Evolutionary conservation across 352 stramenopile species (phyloP).

Genomic region (Globisporangium recalcitrans): DNA sequence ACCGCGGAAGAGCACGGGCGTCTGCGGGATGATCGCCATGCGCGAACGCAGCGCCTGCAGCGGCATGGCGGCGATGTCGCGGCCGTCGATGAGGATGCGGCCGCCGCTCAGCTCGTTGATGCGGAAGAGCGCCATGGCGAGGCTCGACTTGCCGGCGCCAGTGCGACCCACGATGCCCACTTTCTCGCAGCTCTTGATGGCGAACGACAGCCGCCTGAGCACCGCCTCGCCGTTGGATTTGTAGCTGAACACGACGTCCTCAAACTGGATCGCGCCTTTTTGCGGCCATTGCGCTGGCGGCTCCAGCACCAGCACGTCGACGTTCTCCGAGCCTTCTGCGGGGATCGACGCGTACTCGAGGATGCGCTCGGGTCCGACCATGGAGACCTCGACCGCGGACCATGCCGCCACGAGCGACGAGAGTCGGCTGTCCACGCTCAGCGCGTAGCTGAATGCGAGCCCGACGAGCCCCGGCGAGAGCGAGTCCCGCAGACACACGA

Average conservation of each 20-base stretch:
- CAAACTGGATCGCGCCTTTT: slow-evolving; percentile 78
- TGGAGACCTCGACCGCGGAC: slow-evolving; percentile 55
- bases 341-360: slow-evolving; percentile 67
- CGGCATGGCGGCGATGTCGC: slow-evolving; percentile 79
- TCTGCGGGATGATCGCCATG: slow-evolving; percentile 93
- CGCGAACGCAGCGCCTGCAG: slow-evolving; percentile 82
- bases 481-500: slow-evolving; percentile 35
- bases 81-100: slow-evolving; percentile 89
- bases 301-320: not conserved
- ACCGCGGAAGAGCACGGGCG: slow-evolving; percentile 87
- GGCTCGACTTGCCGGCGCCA: slow-evolving; percentile 78
- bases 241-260: slow-evolving; percentile 89
- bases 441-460: slow-evolving; percentile 89
- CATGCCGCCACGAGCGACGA: slow-evolving; percentile 86
- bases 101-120: slow-evolving; percentile 89
- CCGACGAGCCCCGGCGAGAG: slow-evolving; percentile 69
- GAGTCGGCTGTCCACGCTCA: slow-evolving; percentile 82
- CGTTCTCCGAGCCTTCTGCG: slow-evolving; percentile 16
- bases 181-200: slow-evolving; percentile 72
- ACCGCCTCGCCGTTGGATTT: slow-evolving; percentile 38
- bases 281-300: slow-evolving; percentile 63
- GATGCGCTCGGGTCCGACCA: slow-evolving; percentile 85
- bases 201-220: slow-evolving; percentile 67
- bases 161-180: slow-evolving; percentile 90
- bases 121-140: slow-evolving; percentile 90